phyloP scores from a whole-genome alignment of 495 filamentous ascomycete genomes.

The Penicillium salamii region DNA sequence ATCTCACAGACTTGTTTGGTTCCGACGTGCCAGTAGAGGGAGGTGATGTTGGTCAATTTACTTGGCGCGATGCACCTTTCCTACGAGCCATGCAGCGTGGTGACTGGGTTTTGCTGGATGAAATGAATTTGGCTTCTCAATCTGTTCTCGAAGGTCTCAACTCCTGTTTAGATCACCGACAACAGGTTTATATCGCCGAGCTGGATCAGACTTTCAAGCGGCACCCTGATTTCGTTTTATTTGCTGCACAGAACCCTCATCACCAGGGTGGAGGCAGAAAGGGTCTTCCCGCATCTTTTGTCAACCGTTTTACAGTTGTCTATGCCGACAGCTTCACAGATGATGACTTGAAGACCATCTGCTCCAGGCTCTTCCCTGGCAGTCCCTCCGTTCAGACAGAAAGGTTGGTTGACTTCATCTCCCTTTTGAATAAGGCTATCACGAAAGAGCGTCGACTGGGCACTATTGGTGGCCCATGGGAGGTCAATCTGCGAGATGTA shows the following conservation, averaged over 20 bases:
- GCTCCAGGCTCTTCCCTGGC: conserved; percentile 67
- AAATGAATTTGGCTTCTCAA: conserved; percentile 98
- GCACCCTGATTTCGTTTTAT: conserved; percentile 85
- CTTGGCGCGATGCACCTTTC: conserved; percentile 94
- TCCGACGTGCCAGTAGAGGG: conserved; percentile 95
- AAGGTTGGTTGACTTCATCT: conserved; percentile 77
- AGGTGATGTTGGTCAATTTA: conserved; percentile 79
- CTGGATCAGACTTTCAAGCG: conserved; percentile 88
- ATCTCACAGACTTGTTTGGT: conserved; percentile 95
- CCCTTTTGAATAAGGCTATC: conserved; percentile 67
- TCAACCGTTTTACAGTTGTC: conserved; percentile 96
- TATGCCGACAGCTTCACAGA: conserved; percentile 86
- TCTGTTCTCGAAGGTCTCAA: conserved; percentile 96
- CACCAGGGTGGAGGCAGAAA: conserved; percentile 96
- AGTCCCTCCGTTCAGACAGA: conserved; percentile 53
- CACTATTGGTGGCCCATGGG: conserved; percentile 86
- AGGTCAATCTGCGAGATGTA: conserved; percentile 93
- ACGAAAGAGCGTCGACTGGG: conserved; percentile 65
- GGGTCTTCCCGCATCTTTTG: conserved; percentile 91
- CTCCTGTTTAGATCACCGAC: conserved; percentile 94
- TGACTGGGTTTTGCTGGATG: conserved; percentile 93
- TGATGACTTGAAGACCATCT: conserved; percentile 79
- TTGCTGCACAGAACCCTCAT: conserved; percentile 97
- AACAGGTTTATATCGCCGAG: conserved; percentile 92
- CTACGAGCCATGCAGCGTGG: conserved; percentile 93